Percentiles rank a stretch among this genome's conserved stretches.
Conservation (phyloP, 1,139 yeast species). For the Waltiozyma sp. region DNA sequence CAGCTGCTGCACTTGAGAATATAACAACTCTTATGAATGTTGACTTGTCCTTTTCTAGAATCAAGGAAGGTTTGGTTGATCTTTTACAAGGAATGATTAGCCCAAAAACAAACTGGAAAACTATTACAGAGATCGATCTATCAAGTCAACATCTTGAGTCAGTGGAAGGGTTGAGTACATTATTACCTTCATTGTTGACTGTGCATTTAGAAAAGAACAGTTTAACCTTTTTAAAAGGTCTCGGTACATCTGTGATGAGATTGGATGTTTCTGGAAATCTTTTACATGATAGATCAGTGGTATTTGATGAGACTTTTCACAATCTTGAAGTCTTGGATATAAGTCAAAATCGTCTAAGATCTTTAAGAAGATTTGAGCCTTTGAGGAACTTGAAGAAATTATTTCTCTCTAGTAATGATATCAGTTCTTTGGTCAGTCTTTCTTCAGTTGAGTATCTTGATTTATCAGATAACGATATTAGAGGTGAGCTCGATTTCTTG, state of each 20-base stretch:
- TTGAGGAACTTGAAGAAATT: constrained; percentile 11
- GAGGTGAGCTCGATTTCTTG: constrained; percentile 8
- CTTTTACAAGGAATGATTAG: constrained; percentile 23
- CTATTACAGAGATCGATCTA: constrained; percentile 20
- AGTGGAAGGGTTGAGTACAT: constrained; percentile 22
- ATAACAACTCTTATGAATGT: constrained; percentile 20
- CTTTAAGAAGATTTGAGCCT: constrained; percentile 8
- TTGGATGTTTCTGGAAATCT: constrained; percentile 21
- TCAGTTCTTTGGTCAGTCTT: constrained; percentile 7
- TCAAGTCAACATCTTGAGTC: constrained; percentile 20
- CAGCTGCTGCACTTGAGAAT: constrained; percentile 8
- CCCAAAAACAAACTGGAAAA: constrained; percentile 26
- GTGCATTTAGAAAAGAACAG: constrained; percentile 23
- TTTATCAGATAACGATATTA: constrained; percentile 11
- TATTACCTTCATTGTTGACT: constrained; percentile 23
- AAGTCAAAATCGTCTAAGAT: constrained; percentile 11
- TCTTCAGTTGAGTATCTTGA: constrained; percentile 11
- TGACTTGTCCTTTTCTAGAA: constrained; percentile 21
- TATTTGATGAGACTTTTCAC: constrained; percentile 7
- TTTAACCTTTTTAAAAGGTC: constrained; percentile 25
- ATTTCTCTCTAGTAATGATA: constrained; percentile 10
- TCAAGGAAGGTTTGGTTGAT: constrained; percentile 20
- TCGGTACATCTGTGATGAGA: constrained; percentile 20
- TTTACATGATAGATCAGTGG: constrained; percentile 19
- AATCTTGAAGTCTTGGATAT: constrained; percentile 10